Base-by-base conservation (phyloP, 352 stramenopile species). In the Pythium aquatile region DNA sequence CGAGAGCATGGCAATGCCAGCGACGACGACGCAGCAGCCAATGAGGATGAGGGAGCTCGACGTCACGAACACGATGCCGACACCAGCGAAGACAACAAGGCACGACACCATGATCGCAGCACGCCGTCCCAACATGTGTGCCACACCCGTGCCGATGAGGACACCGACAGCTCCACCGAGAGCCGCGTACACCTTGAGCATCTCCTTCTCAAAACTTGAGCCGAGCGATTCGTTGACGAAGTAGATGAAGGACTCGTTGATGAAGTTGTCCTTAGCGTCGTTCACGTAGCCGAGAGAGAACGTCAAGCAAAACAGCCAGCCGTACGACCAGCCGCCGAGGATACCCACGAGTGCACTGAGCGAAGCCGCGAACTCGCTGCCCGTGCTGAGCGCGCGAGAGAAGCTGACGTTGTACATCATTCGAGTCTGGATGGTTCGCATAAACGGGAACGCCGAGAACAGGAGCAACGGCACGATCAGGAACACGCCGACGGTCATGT, bases 331-430 rank as follows among this genome's bases (percentile, higher is more conserved):
- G 3, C 87, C 87, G 60, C 79, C 81, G 17, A 94, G 65, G 0
- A 79, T 61, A 26, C 87, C 87, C 14, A 93, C 85, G 42, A 94
- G 51, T 40, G 94, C 75, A 55, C 82, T 92, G 58, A 96, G 65
- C 30, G 83, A 90, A 14, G 84, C 85, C 0, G 86, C 84, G 29
- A 84, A 93, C 53, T 96, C 85, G 64, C 86, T 93, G 29, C 85
- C 87, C 42, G 84, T 88, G 61, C 85, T 93, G 60, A 96, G 62
- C 0, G 85, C 83, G 46, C 83, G 83, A 14, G 87, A 94, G 49
- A 96, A 96, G 44, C 87, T 85, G 20, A 87, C 86, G 59, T 96
- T 96, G 71, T 96, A 96, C 87, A 96, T 96, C 85, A 96, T 96
- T 33, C 87, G 85, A 40, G 87, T 94, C 57, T 96, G 87, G 57